phyloP scores from a whole-genome alignment of 225 moss, liverwort and hornwort species.

The Marchantia paleacea region DNA sequence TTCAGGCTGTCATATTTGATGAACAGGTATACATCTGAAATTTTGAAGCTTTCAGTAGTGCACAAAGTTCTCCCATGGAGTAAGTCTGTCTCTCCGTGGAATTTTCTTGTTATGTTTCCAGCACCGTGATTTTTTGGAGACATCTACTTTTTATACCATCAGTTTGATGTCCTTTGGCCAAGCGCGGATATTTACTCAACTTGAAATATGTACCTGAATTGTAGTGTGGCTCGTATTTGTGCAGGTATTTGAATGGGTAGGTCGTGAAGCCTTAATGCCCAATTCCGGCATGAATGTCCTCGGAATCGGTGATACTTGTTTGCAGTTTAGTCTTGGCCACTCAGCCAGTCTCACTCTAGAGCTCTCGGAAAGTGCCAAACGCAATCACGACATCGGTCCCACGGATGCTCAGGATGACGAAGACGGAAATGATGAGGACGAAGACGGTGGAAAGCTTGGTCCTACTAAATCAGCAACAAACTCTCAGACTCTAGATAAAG shows the following conservation, averaged over 20 bases:
- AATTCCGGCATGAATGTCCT: constrained; percentile 83
- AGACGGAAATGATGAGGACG: constrained; percentile 30
- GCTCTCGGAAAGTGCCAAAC: constrained; percentile 57
- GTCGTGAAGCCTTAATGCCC: constrained; percentile 76
- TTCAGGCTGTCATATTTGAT: constrained; percentile 90
- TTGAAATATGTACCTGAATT: background rate
- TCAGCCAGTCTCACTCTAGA: constrained; percentile 74
- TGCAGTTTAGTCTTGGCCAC: constrained; percentile 87
- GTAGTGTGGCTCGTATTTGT: background rate
- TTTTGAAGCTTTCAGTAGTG: background rate
- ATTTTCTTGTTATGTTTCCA: no score
- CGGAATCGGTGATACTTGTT: constrained; percentile 78
- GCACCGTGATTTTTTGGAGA: no score
- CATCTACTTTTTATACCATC: no score
- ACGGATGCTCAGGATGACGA: constrained; percentile 33
- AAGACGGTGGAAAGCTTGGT: constrained; percentile 27
- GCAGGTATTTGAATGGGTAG: constrained; percentile 98
- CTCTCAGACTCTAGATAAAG: constrained; percentile 17
- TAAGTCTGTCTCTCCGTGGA: background rate
- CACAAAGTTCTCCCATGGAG: background rate
- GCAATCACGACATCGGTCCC: constrained; percentile 12
- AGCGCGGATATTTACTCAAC: no score
- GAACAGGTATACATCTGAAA: constrained; percentile 60
- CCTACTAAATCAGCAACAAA: constrained; percentile 11
- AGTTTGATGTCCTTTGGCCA: no score